A percentile compares a stretch with the other conserved stretches of the same genome.
Evolutionary conservation across 345 rosid genomes (phyloP).

Genomic region (Toxicodendron radicans): DNA sequence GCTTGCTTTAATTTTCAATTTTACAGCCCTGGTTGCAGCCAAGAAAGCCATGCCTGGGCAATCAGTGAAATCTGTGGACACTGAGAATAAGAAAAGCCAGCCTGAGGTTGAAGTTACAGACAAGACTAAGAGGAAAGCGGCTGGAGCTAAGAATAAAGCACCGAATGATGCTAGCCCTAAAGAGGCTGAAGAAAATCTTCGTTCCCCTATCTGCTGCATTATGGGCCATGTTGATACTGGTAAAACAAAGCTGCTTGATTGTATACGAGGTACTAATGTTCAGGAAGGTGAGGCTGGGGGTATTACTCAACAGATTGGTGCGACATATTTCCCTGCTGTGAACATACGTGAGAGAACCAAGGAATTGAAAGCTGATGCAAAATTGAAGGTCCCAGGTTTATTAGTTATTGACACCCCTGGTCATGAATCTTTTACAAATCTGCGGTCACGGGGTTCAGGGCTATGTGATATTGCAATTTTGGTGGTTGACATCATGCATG

Average conservation of each 20-base stretch:
- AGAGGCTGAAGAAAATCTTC: slow-evolving; percentile 60
- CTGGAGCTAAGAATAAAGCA: slow-evolving; percentile 37
- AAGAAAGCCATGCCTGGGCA: slow-evolving; percentile 29
- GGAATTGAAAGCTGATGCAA: slow-evolving; percentile 94
- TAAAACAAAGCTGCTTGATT: slow-evolving; percentile 93
- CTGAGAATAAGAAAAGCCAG: slow-evolving; percentile 31
- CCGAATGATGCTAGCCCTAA: slow-evolving; percentile 30
- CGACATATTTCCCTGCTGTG: slow-evolving; percentile 91
- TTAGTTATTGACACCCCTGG: slow-evolving; percentile 99
- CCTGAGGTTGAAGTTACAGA: slow-evolving; percentile 37
- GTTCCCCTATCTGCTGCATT: slow-evolving; percentile 94
- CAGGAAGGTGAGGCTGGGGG: slow-evolving; percentile 99
- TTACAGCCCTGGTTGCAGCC: slow-evolving; percentile 30
- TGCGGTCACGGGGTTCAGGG: slow-evolving; percentile 91
- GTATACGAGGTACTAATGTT: slow-evolving; percentile 94
- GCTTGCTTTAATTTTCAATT: slow-evolving; percentile 4
- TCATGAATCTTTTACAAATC: slow-evolving; percentile 85
- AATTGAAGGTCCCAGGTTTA: slow-evolving; percentile 88
- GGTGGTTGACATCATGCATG: slow-evolving; percentile 97
- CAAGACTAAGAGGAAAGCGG: slow-evolving; percentile 36
- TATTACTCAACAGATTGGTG: slow-evolving; percentile 98
- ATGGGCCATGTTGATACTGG: slow-evolving; percentile 99
- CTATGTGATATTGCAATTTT: slow-evolving; percentile 94
- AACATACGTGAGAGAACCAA: slow-evolving; percentile 93
- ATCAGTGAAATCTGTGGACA: slow-evolving; percentile 30